Conservation (phyloP, 192 early-diverging fungal genomes). For the Backusella tuberculispora region DNA sequence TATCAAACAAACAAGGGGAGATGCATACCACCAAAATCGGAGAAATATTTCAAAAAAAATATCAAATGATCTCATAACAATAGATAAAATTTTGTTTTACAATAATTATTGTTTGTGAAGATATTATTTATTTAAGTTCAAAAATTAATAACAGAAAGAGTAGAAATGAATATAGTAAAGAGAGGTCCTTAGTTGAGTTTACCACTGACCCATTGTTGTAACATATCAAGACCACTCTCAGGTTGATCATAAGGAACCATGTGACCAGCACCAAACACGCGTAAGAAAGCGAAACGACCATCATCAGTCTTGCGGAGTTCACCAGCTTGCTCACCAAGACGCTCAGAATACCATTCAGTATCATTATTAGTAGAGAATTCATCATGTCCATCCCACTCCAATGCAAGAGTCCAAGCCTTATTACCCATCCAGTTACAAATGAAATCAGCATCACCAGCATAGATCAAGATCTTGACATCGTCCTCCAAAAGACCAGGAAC, state of each 20-base stretch:
- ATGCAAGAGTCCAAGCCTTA: slow-evolving; percentile 88
- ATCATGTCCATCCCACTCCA: slow-evolving; percentile 82
- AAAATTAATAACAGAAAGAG: not conserved
- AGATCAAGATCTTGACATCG: slow-evolving; percentile 87
- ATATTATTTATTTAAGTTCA: slow-evolving; percentile 3
- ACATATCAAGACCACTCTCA: slow-evolving; percentile 77
- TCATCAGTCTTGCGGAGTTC: slow-evolving; percentile 65
- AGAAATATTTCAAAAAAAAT: not conserved
- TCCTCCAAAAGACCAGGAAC: slow-evolving; percentile 79
- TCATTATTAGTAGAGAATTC: slow-evolving; percentile 74
- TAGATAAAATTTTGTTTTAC: not conserved
- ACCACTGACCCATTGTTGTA: slow-evolving; percentile 78
- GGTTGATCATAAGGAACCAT: slow-evolving; percentile 97
- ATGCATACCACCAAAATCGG: not conserved
- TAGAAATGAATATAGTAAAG: not conserved
- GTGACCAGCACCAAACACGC: slow-evolving; percentile 86
- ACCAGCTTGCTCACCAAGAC: slow-evolving; percentile 50
- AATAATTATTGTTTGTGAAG: not conserved
- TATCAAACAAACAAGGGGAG: slow-evolving; percentile 14
- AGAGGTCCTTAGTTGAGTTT: not conserved
- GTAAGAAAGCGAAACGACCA: slow-evolving; percentile 83
- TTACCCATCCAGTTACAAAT: slow-evolving; percentile 65
- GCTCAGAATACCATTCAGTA: slow-evolving; percentile 70
- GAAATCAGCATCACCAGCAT: slow-evolving; percentile 67
- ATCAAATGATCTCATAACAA: not conserved